phyloP scores from a whole-genome alignment of 1,139 yeast genomes.

The Nakaseomyces bracarensis region DNA sequence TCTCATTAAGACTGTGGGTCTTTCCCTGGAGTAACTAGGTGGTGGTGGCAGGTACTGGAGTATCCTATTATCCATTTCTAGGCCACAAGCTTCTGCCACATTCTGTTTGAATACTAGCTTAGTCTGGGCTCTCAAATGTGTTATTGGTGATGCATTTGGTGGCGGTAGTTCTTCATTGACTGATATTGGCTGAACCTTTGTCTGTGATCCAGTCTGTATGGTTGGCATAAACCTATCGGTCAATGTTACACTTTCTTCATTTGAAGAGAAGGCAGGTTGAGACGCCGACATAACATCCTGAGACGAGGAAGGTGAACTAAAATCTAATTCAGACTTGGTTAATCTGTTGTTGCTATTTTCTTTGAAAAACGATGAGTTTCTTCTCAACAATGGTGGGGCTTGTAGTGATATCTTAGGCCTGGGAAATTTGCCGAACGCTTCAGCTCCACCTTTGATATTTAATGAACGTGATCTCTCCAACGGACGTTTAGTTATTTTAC shows the following conservation, averaged over 20 bases:
- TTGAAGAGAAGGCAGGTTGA: constrained; percentile 5
- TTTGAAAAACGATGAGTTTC: constrained; percentile 30
- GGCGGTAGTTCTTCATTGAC: constrained; percentile 33
- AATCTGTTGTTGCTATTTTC: constrained; percentile 14
- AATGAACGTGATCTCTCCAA: constrained; percentile 20
- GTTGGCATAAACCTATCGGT: constrained; percentile 49
- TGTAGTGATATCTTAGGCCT: constrained; percentile 21
- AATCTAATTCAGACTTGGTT: constrained; percentile 7
- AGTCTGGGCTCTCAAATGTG: constrained; percentile 61
- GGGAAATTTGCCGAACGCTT: constrained; percentile 5
- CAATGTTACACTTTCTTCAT: constrained; percentile 7
- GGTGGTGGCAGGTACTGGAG: constrained; percentile 82
- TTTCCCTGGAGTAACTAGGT: constrained; percentile 43
- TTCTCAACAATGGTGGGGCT: constrained; percentile 27
- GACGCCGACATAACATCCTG: constrained; percentile 5
- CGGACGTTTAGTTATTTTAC: constrained; percentile 19
- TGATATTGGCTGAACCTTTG: constrained; percentile 23
- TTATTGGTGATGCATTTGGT: constrained; percentile 41
- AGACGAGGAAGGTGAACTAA: constrained; percentile 6
- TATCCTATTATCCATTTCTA: constrained; percentile 75
- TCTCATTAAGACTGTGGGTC: constrained; percentile 26
- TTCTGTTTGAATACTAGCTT: constrained; percentile 68
- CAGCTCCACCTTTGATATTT: constrained; percentile 13
- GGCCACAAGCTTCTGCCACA: constrained; percentile 92
- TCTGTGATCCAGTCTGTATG: constrained; percentile 37